Base-by-base conservation (phyloP, 2,329 filamentous ascomycete genomes). In the Phaeosphaeria sp. region DNA sequence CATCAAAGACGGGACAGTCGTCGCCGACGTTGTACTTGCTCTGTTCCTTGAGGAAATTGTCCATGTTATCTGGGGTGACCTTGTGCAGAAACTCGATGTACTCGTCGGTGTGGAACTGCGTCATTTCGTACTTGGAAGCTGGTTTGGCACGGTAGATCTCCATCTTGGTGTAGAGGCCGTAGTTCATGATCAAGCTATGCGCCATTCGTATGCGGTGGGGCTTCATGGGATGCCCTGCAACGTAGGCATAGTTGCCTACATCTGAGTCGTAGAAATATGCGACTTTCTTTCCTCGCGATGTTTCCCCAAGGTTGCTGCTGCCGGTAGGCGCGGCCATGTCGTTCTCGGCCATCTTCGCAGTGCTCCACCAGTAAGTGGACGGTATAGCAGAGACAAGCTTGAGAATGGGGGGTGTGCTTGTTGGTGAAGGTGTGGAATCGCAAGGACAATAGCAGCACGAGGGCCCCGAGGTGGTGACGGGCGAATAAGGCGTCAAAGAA, bases 261-360 rank as follows among this genome's bases (percentile, higher is more conserved):
- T 98, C 94, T 2, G 92, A 96, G 76, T 98, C 94, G 84, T 98
- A 98, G 79, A 98, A 98, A 81, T 98, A 98, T 55, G 94, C 94
- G 57, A 98, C 92, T 75, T 94, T 92, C 81, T 95, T 96, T 6
- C 71, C 64, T 49, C 60, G 63, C 25, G 69, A 66, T 3, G 66
- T 59, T 22, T 64, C 25, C 25, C 5, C 30, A 36, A 36, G 30
- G 30, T 11, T 30, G 25, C 11, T 30, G 5, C 6, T 6, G 25
- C 25, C 25, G 9, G 43, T 23, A 18, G 46, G 18, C 33, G 30
- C 22, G 18, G 48, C 39, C 48, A 50, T 50, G 18, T n/a, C 39
- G 15, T 51, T 21, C 17, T 54, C 43, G 20, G 59, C 63, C 65
- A 65, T 68, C 36, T 67, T 60, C 41, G 42, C 47, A 56, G 7